phyloP scores from a whole-genome alignment of 208 protist genomes.

The Acanthamoeba healyi region DNA sequence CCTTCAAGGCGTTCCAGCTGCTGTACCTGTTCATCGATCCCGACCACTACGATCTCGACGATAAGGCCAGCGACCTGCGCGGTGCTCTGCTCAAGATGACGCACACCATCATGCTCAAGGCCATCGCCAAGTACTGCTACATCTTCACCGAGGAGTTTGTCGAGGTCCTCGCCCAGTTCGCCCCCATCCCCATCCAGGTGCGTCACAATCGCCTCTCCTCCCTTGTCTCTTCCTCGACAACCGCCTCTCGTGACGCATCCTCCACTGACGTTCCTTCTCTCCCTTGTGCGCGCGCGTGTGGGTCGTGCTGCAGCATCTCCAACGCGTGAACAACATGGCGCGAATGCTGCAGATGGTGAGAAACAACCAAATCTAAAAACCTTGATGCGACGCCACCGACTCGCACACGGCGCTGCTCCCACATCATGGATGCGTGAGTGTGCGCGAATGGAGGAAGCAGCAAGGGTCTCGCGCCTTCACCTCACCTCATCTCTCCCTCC shows the following conservation, averaged over 20 bases:
- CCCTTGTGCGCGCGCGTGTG: neutral
- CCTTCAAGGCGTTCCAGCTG: slow-evolving; percentile 63
- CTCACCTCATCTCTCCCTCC: too few species aligned
- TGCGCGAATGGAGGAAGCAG: too few species aligned
- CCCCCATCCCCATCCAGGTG: slow-evolving; percentile 66
- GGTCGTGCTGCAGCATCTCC: neutral
- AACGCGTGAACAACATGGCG: slow-evolving; percentile 73
- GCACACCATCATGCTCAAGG: slow-evolving; percentile 69
- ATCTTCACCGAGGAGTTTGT: slow-evolving; percentile 70
- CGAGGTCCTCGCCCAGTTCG: slow-evolving; percentile 29
- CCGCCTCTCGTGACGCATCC: too few species aligned
- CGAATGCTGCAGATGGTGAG: slow-evolving; percentile 67
- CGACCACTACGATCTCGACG: slow-evolving; percentile 59
- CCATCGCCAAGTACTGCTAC: slow-evolving; percentile 71
- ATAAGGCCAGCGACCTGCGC: slow-evolving; percentile 4
- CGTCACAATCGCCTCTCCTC: neutral
- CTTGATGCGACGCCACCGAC: too few species aligned
- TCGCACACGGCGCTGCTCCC: too few species aligned
- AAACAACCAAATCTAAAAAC: slow-evolving; percentile 62
- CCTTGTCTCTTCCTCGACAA: neutral
- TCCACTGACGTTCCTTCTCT: neutral
- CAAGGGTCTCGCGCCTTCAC: too few species aligned
- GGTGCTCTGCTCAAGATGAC: slow-evolving; percentile 61
- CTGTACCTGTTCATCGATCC: slow-evolving; percentile 67
- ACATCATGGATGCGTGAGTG: too few species aligned